phyloP scores from a whole-genome alignment of 805 yeast genomes.

The Hanseniaspora vineae region DNA sequence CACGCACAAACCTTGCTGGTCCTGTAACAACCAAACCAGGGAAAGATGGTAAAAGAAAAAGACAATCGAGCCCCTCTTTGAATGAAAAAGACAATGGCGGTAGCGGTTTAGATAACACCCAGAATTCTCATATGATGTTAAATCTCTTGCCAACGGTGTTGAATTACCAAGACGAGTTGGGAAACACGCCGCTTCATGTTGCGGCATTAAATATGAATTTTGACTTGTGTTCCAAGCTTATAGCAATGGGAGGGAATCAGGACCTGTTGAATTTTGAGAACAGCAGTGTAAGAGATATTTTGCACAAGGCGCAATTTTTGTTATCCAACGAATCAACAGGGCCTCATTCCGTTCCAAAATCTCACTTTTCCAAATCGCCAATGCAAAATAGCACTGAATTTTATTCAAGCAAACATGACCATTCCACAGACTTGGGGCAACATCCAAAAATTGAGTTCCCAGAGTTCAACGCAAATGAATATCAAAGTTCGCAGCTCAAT shows the following conservation, averaged over 20 bases:
- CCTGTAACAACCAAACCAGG: neutral
- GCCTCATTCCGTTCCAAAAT: too few species aligned
- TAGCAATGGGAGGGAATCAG: constrained; percentile 21
- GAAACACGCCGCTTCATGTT: constrained; percentile 77
- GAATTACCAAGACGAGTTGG: constrained; percentile 68
- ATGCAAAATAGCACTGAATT: constrained; percentile 1
- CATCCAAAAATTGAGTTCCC: neutral
- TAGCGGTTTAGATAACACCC: neutral
- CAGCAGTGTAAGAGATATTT: constrained; percentile 20
- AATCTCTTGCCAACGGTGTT: constrained; percentile 39
- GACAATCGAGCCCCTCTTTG: too few species aligned
- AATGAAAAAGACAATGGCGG: too few species aligned
- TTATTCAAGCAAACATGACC: neutral
- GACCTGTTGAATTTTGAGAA: constrained; percentile 17
- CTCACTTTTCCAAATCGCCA: neutral
- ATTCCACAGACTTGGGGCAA: neutral
- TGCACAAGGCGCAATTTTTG: constrained; percentile 10
- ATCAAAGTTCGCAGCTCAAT: neutral
- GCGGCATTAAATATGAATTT: constrained; percentile 34
- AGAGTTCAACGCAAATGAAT: neutral
- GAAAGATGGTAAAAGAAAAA: neutral
- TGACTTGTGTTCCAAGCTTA: constrained; percentile 20
- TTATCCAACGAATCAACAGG: neutral
- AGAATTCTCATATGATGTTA: constrained; percentile 2
- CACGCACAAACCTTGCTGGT: neutral